A percentile compares a stretch with the other conserved stretches of the same genome.
These are phyloP conservation scores for Lagenidium sp. DNA, from an alignment of 352 stramenopile species.

Conservation along the genomic window DNA sequence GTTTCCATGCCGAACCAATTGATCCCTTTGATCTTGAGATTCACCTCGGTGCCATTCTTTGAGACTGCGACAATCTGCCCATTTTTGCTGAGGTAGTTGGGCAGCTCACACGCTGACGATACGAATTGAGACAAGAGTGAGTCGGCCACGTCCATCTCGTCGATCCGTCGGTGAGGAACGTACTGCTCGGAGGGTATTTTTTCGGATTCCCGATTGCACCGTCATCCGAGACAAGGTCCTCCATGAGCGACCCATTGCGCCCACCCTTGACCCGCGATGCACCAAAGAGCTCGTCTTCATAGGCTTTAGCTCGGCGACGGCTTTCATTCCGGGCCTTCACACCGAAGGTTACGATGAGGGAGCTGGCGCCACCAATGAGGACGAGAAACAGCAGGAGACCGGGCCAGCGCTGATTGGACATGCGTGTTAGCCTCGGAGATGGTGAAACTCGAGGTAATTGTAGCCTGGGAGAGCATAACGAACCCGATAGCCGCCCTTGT, in stretches of 20 bases:
- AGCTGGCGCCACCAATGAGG: conserved; percentile 1
- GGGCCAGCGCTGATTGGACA: conserved; percentile 20
- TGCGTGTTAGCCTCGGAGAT: too few species aligned
- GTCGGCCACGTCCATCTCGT: conserved; percentile 42
- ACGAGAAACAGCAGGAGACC: conserved; percentile 16
- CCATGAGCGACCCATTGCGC: not conserved
- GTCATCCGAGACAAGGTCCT: conserved; percentile 48
- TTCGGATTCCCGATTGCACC: conserved; percentile 66
- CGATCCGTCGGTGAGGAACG: not conserved
- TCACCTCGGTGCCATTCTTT: conserved; percentile 41
- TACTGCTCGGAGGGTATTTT: conserved; percentile 27
- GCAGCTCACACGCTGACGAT: conserved; percentile 58
- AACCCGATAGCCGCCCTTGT: too few species aligned
- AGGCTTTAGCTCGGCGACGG: conserved; percentile 3
- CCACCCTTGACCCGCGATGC: conserved; percentile 11
- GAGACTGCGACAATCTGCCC: conserved; percentile 58
- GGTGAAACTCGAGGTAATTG: too few species aligned
- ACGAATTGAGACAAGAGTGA: conserved; percentile 31
- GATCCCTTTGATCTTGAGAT: conserved; percentile 75
- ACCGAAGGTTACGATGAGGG: conserved; percentile 15
- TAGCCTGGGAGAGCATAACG: too few species aligned
- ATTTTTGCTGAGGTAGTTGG: conserved; percentile 76
- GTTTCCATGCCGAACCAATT: conserved; percentile 82
- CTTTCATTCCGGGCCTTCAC: conserved; percentile 12
- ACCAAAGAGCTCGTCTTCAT: conserved; percentile 12